Evolutionary conservation across 2,329 filamentous ascomycete genomes (phyloP).

Genomic region (Ophiostoma tasmaniense): DNA sequence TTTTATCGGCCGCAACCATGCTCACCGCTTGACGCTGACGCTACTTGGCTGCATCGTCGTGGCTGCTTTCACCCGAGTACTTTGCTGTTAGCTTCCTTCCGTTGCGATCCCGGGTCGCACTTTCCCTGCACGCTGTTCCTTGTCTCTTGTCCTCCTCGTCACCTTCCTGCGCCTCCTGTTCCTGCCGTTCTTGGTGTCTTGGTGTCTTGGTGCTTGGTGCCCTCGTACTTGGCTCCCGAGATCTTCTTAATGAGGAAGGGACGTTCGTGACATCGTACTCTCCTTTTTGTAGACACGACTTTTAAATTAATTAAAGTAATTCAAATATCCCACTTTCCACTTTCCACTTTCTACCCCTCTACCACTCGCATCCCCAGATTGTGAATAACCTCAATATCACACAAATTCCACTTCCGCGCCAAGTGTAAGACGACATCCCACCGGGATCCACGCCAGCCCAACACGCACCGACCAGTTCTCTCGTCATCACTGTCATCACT

Average conservation of each 20-base stretch:
- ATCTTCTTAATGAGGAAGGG: background rate
- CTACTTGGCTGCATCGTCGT: conserved; percentile 2
- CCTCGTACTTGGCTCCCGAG: background rate
- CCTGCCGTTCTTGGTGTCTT: background rate
- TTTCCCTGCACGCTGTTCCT: background rate
- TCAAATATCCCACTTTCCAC: background rate
- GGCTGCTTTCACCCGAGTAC: conserved; percentile 4
- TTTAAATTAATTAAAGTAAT: background rate
- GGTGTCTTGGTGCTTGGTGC: too few relatives aligned
- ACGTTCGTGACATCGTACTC: background rate
- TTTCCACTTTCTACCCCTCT: too few relatives aligned
- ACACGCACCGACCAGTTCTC: background rate
- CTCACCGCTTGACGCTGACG: background rate
- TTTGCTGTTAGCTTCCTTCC: background rate
- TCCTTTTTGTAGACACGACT: background rate
- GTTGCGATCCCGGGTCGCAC: background rate
- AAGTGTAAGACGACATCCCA: conserved; percentile 5
- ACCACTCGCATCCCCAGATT: background rate
- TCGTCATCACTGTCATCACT: background rate
- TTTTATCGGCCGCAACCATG: background rate
- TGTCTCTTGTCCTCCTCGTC: background rate
- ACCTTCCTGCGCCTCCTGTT: background rate
- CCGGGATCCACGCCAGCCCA: background rate
- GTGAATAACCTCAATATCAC: background rate
- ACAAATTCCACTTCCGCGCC: background rate